Evolutionary conservation across 805 yeast genomes (phyloP), one percentile per base, ranked within the genome.

Genomic region (Metschnikowia santaceciliae): DNA sequence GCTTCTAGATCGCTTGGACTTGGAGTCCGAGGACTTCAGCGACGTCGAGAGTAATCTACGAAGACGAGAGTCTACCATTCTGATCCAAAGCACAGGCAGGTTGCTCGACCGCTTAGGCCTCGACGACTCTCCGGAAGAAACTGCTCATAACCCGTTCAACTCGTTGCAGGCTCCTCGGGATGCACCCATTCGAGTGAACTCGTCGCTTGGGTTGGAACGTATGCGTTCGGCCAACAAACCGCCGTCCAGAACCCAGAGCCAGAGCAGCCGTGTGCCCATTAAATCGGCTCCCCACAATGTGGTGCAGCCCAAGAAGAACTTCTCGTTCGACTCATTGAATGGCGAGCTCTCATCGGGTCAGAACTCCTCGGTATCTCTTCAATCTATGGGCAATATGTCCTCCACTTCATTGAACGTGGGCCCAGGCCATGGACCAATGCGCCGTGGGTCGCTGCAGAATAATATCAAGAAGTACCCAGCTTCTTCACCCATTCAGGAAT

Each of bases 1-100:
- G 40, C 62, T 74, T 32, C 60, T 74, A 11, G 78, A 74, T 53
- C 53, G 61, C 6, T 49, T 58, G 15, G 61, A 53, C 33, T 51
- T 58, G 43, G 60, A 56, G 17, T 44, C 55, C 7, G 61, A 58
- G 10, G 61, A 57, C 17, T 55, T 51, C 42, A 43, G 22, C 32
- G 55, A 53, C 32, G 52, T 46, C 20, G 56, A 54, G 3, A 54
- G 48, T 1, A 46, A 20, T 30, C 50, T 50, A n/a, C 55, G 60
- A 47, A 49, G 55, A 44, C 54, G 61, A 17, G 60, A 53, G 35
- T 53, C 57, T 17, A 46, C 46, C 3, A 45, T 38, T 13, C 60
- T 57, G 60, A 26, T 57, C n/a, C 56, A 49, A 32, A 53, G 59
- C 39, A 48, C 52, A 4, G 56, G 56, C 20, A 40, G 58, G n/a